Evolutionary conservation across 257 asterid species (phyloP), one percentile per base, ranked within the genome.

Genomic region (Salvia rosmarinus): DNA sequence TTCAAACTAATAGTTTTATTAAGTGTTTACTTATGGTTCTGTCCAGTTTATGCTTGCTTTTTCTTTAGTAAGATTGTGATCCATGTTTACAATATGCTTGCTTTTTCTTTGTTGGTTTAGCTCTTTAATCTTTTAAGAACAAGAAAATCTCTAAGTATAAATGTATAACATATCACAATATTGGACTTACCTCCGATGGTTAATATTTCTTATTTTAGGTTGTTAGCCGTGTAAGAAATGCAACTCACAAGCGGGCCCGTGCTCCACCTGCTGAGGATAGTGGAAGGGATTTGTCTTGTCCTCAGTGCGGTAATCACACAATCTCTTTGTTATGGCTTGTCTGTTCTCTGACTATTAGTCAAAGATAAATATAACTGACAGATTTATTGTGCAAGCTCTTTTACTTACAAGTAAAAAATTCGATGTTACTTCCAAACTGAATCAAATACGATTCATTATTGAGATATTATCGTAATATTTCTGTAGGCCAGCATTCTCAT

Each of bases 261-360:
- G 75, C 88, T 75, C 61, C 77, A 66, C 60, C 81, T 71, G 82
- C 70, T 59, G 91, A 81, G 56, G 96, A 80, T 67, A 82, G 71
- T 64, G 73, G 14, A 40, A 65, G 71, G 80, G 90, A 86, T 76
- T 80, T 64, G 37, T 81, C 85, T 28, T 94, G 99, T 76, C 96
- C 86, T 39, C 99, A 94, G 71, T 94, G 99, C 64, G 96, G 99
- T 94, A 89, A 76, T 55, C n/a, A 59, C 58, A 49, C 58, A 25
- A 46, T 63, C 55, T 83, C 75, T 64, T 61, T 71, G 30, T 12
- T 46, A 57, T 71, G 67, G 50, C 62, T 51, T 70, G 54, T 60
- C 64, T 51, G 34, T 52, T 67, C 23, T 54, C 35, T 54, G 44
- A 55, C 60, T 46, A 59, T 65, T 63, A n/a, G 9, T n/a, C n/a